A percentile compares a stretch with the other conserved stretches of the same genome.
Evolutionary conservation across 2,329 filamentous ascomycete species (phyloP).

Genomic region (Cucurbitaria berberidis): DNA sequence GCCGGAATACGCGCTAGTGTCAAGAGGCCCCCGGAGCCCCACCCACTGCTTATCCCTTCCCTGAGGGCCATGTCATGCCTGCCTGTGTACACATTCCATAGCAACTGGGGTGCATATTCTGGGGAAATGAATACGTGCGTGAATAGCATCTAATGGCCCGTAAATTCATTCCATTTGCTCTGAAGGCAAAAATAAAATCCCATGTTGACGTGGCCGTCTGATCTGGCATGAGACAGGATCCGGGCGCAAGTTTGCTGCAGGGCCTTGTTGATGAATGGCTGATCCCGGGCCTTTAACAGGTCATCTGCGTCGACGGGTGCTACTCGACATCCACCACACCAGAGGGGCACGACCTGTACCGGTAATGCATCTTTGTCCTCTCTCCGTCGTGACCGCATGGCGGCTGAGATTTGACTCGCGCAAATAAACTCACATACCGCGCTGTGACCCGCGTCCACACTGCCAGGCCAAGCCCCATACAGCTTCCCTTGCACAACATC

Average conservation of each 20-base stretch:
- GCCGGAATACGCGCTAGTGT: conserved; percentile 7
- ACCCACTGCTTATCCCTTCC: conserved; percentile 4
- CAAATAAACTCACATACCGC: conserved; percentile 15
- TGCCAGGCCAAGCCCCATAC: neutral
- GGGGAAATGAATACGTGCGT: neutral
- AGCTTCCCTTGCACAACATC: conserved; percentile 12
- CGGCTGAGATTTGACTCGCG: conserved; percentile 21
- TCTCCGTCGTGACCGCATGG: conserved; percentile 11
- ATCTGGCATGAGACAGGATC: conserved; percentile 15
- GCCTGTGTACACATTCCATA: conserved; percentile 3
- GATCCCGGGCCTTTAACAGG: conserved; percentile 16
- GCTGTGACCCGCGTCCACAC: conserved; percentile 13
- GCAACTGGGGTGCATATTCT: neutral
- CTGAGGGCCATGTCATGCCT: neutral
- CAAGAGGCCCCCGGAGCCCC: neutral
- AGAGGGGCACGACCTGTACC: conserved; percentile 18
- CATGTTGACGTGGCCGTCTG: neutral
- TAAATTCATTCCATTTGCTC: neutral
- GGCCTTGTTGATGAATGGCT: conserved; percentile 14
- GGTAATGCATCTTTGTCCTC: conserved; percentile 13
- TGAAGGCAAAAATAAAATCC: neutral
- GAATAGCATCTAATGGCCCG: neutral
- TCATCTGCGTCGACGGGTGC: conserved; percentile 28
- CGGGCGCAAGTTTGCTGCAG: conserved; percentile 13
- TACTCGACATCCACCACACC: conserved; percentile 17